Percentiles rank a stretch among this genome's conserved stretches.
Evolutionary conservation across 352 stramenopile species (phyloP).

Genomic region (Hyaloperonospora arabidopsidis): DNA sequence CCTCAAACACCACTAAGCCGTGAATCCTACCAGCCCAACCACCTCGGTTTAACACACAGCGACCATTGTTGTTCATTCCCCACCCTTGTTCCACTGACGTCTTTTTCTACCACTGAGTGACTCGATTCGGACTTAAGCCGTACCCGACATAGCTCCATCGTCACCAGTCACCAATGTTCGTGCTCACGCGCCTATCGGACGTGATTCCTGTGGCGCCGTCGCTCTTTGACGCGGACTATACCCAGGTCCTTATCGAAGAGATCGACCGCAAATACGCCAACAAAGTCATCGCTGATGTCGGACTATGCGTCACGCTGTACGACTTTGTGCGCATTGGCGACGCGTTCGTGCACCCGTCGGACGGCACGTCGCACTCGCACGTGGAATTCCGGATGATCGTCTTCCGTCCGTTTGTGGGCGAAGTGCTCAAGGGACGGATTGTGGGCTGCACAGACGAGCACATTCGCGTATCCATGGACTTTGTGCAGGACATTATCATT

Average conservation of each 20-base stretch:
- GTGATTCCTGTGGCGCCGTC: constrained; percentile 76
- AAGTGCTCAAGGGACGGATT: constrained; percentile 85
- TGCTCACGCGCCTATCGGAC: constrained; percentile 78
- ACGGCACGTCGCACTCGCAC: constrained; percentile 83
- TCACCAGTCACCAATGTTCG: constrained; percentile 46
- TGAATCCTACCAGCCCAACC: too few relatives aligned
- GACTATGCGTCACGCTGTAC: constrained; percentile 84
- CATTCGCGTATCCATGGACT: constrained; percentile 86
- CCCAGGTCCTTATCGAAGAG: constrained; percentile 80
- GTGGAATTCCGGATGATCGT: constrained; percentile 87
- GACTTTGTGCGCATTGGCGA: constrained; percentile 86
- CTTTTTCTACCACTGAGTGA: too few relatives aligned
- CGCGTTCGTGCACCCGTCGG: constrained; percentile 75
- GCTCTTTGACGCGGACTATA: constrained; percentile 78
- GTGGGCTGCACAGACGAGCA: constrained; percentile 85
- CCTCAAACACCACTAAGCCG: too few relatives aligned
- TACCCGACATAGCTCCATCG: too few relatives aligned
- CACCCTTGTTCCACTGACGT: too few relatives aligned
- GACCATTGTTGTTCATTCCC: too few relatives aligned
- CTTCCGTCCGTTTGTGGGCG: constrained; percentile 81
- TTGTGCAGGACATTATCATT: constrained; percentile 87
- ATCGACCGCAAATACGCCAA: constrained; percentile 88
- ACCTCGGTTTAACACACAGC: too few relatives aligned
- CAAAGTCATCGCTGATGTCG: constrained; percentile 84
- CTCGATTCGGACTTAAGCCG: too few relatives aligned